A percentile compares a stretch with the other conserved stretches of the same genome.
phyloP scores from a whole-genome alignment of 352 stramenopile genomes.

The Globisporangium recalcitrans region DNA sequence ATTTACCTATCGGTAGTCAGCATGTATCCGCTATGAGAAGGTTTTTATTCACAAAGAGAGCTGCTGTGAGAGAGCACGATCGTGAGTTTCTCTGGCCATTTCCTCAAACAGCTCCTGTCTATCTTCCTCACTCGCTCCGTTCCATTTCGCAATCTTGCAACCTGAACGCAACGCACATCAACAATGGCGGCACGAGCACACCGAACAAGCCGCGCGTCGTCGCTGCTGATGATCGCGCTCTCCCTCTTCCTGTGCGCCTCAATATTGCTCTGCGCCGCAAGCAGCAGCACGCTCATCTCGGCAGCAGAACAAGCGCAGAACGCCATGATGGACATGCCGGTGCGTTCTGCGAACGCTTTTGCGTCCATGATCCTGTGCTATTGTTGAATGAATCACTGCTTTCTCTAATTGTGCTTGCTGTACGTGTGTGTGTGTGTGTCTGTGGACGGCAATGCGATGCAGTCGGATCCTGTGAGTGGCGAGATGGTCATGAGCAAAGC shows the following conservation, averaged over 20 bases:
- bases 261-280: conserved; percentile 18
- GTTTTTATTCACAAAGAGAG: neutral
- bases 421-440: neutral
- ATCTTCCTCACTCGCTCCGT: neutral
- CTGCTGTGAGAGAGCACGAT: neutral
- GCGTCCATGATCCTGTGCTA: neutral
- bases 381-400: conserved; percentile 12
- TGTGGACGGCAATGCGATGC: neutral
- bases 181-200: neutral
- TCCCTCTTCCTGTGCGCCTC: conserved; percentile 3
- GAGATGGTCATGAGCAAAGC: conserved; percentile 62
- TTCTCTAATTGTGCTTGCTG: neutral
- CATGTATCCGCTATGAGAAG: neutral
- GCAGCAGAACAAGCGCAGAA: conserved; percentile 14
- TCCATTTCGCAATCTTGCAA: conserved; percentile 9
- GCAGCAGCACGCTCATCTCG: conserved; percentile 7
- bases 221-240: neutral
- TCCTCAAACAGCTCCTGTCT: conserved; percentile 4
- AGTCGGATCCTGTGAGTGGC: conserved; percentile 59
- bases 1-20: neutral
- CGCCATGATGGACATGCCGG: conserved; percentile 59
- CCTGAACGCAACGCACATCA: neutral
- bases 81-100: neutral
- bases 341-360: conserved; percentile 18
- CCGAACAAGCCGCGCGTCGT: neutral